These are phyloP conservation scores for Colletotrichum horii DNA, from an alignment of 2,329 filamentous ascomycete genomes.

Conservation along the genomic window DNA sequence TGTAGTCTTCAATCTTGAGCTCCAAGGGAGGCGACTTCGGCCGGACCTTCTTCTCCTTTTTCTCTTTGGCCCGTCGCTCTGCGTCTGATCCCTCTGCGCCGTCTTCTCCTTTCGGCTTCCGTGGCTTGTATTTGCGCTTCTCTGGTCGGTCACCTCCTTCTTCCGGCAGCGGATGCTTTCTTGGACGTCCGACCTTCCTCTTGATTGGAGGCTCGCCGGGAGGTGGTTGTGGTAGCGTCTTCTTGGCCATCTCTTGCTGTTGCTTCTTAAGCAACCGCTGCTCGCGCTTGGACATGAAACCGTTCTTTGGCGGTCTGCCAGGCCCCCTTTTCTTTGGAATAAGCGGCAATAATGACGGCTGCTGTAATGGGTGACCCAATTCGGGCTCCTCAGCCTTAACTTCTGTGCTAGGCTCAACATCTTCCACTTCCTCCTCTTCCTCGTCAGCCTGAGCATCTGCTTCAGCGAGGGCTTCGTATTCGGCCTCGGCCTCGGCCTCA, in stretches of 20 bases:
- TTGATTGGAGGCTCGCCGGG: constrained; percentile 59
- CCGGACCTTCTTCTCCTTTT: constrained; percentile 64
- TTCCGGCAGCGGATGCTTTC: constrained; percentile 67
- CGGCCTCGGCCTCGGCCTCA: constrained; percentile 14
- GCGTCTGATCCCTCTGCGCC: constrained; percentile 61
- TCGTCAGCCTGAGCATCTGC: constrained; percentile 28
- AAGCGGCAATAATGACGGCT: constrained; percentile 40
- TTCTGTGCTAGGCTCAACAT: constrained; percentile 1
- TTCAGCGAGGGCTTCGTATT: constrained; percentile 31
- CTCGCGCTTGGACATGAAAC: constrained; percentile 82
- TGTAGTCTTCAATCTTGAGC: constrained; percentile 60
- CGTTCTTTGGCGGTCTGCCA: constrained; percentile 82
- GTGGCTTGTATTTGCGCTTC: constrained; percentile 71
- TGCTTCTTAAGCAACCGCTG: constrained; percentile 68
- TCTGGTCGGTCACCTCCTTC: constrained; percentile 58
- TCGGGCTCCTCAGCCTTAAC: constrained; percentile 34
- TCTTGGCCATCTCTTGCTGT: constrained; percentile 55
- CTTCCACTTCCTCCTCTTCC: constrained; percentile 24
- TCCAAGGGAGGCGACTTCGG: constrained; percentile 66
- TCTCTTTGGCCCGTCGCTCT: constrained; percentile 61
- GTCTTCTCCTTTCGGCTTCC: constrained; percentile 59
- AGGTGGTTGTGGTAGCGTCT: constrained; percentile 52
- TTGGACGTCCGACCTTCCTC: constrained; percentile 68
- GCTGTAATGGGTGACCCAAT: constrained; percentile 41
- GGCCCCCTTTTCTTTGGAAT: constrained; percentile 73